Evolutionary conservation across 805 yeast genomes (phyloP).

Genomic region (Zygoascus biomembranicola): DNA sequence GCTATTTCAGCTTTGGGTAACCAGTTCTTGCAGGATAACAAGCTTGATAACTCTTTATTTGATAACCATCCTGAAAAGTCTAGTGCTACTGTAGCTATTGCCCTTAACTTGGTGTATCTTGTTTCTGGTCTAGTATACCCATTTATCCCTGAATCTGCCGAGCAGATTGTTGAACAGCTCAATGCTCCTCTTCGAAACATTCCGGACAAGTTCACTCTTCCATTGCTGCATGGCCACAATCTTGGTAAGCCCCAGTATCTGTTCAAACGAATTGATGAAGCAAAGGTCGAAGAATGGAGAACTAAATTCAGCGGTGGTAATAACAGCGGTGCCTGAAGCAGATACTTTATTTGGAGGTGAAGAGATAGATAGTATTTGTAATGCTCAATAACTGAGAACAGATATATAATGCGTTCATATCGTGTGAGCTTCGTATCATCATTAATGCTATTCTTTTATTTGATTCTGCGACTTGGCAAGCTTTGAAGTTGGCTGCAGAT

Average conservation of each 20-base stretch:
- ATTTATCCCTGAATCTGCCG: slow-evolving; percentile 79
- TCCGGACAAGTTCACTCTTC: slow-evolving; percentile 63
- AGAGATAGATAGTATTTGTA: too few relatives aligned
- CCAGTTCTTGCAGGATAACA: slow-evolving; percentile 90
- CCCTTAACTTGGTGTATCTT: slow-evolving; percentile 77
- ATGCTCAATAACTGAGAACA: too few relatives aligned
- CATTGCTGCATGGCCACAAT: slow-evolving; percentile 71
- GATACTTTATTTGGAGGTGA: too few relatives aligned
- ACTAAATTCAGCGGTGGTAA: slow-evolving; percentile 64
- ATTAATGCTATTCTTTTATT: too few relatives aligned
- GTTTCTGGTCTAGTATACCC: slow-evolving; percentile 80
- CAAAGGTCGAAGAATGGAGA: slow-evolving; percentile 83
- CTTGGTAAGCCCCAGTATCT: slow-evolving; percentile 87
- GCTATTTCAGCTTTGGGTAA: slow-evolving; percentile 87
- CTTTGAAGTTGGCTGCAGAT: too few relatives aligned
- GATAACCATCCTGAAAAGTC: slow-evolving; percentile 67
- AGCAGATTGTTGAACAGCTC: slow-evolving; percentile 65
- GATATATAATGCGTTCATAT: too few relatives aligned
- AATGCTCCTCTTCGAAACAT: slow-evolving; percentile 75
- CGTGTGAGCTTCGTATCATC: too few relatives aligned
- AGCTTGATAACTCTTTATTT: slow-evolving; percentile 81
- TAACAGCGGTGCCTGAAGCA: too few relatives aligned
- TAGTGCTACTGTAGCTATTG: slow-evolving; percentile 89
- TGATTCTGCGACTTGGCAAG: too few relatives aligned
- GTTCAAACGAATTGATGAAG: slow-evolving; percentile 86